These are phyloP conservation scores for Kalanchoe fedtschenkoi DNA, from an alignment of 164 flowering plant species.

Conservation along the genomic window DNA sequence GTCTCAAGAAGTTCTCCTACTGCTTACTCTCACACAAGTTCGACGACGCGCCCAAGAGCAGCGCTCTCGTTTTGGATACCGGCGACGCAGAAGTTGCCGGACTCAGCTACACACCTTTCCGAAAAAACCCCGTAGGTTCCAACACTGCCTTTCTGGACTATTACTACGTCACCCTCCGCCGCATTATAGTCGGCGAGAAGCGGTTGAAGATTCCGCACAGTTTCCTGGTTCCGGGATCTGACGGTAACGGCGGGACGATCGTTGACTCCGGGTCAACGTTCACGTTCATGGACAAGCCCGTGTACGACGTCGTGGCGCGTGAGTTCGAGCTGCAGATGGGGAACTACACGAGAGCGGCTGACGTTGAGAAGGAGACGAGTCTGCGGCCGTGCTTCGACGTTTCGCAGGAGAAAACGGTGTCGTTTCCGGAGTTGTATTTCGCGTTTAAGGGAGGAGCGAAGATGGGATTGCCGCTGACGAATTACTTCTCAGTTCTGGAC, in stretches of 20 bases:
- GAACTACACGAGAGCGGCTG: constrained; percentile 25
- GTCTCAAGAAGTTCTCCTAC: constrained; percentile 34
- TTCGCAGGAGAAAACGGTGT: constrained; percentile 16
- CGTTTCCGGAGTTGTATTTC: constrained; percentile 39
- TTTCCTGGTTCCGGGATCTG: constrained; percentile 29
- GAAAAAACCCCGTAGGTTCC: constrained; percentile 27
- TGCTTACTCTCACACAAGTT: constrained; percentile 55
- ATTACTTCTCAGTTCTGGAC: constrained; percentile 37
- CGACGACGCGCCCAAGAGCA: constrained; percentile 36
- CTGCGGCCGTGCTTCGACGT: constrained; percentile 53
- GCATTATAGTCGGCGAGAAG: constrained; percentile 46
- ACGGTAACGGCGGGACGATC: constrained; percentile 63
- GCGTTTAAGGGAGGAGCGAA: constrained; percentile 67
- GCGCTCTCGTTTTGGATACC: constrained; percentile 31
- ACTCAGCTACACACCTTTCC: constrained; percentile 51
- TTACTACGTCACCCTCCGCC: constrained; percentile 48
- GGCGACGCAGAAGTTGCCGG: constrained; percentile 17
- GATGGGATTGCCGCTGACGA: constrained; percentile 44
- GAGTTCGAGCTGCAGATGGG: constrained; percentile 42
- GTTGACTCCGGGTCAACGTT: constrained; percentile 77
- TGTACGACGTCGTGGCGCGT: constrained; percentile 33
- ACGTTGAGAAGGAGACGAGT: constrained; percentile 30
- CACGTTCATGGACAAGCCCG: constrained; percentile 50
- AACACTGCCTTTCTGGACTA: constrained; percentile 30
- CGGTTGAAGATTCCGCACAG: constrained; percentile 40